Evolutionary conservation across 78 protist genomes (phyloP), one percentile per base, ranked within the genome.

Genomic region (Speleostelium caveatum): DNA sequence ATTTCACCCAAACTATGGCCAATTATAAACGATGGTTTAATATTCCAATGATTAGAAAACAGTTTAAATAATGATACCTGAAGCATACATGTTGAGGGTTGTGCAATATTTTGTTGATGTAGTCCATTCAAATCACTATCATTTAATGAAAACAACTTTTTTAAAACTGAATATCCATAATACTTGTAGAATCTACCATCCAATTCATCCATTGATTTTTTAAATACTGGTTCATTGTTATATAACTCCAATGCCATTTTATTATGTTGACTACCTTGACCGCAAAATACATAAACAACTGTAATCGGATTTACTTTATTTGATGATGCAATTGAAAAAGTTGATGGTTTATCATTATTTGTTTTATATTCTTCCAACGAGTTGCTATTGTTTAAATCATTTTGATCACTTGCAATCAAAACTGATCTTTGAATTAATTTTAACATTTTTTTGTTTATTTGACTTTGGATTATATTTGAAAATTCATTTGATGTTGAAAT

Each of bases 1-100:
- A 85, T 28, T 32, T 85, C 91, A 0, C 91, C 91, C 30, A 85
- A 60, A 32, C 78, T 58, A 36, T 74, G 85, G 60, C 85, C 85
- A 24, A 60, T 24, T 1, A 74, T 63, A 60, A 60, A 14, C 0
- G 12, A 1, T 41, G 85, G 85, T 24, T 35, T 35, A 60, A 74
- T 41, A 32, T 45, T 39, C 67, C 67, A 74, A 16, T 59, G 22
- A 24, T 60, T 36, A 22, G 12, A 56, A 2, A 74, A 36, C 30
- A 14, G 4, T 59, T 74, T 38, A 74, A 26, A 21, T 1, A 74
- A 24, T 16, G 63, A 51, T 1, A 56, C 8, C 60, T 74, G 85
- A 24, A 74, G 22, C 10, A 74, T 22, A 38, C 17, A 74, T 2
- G 41, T 0, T 8, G 71, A 59, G 12, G 85, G 85, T 28, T 41